phyloP scores from a whole-genome alignment of 805 yeast species.

The Kazachstania kunashirensis region DNA sequence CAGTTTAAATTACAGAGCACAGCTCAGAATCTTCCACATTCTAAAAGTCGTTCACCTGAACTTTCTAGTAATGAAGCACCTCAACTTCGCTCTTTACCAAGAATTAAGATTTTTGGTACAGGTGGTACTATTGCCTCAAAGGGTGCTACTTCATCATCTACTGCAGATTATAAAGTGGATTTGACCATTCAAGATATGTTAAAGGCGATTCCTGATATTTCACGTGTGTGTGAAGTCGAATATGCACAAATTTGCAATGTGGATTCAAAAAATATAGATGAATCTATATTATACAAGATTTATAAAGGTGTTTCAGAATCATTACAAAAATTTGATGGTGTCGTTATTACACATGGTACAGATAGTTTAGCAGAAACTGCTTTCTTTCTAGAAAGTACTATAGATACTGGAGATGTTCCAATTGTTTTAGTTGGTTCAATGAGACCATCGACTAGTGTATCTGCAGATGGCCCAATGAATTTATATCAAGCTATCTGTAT shows the following conservation, averaged over 20 bases:
- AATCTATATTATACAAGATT: constrained; percentile 36
- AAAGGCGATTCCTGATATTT: constrained; percentile 46
- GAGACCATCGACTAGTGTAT: constrained; percentile 63
- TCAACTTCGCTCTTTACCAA: constrained; percentile 20
- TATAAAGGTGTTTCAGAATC: constrained; percentile 39
- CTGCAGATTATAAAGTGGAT: constrained; percentile 47
- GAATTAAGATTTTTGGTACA: constrained; percentile 44
- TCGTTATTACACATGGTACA: constrained; percentile 64
- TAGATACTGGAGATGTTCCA: constrained; percentile 40
- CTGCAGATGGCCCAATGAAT: constrained; percentile 68
- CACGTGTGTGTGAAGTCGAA: constrained; percentile 43
- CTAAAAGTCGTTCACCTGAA: not conserved
- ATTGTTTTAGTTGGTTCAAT: constrained; percentile 64
- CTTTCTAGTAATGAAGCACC: no score
- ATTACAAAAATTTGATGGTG: constrained; percentile 41
- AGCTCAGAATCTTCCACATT: not conserved
- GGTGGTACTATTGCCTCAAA: constrained; percentile 55
- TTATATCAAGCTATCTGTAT: constrained; percentile 59
- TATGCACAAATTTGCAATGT: constrained; percentile 55
- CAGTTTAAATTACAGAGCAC: constrained; percentile 21
- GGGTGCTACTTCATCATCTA: constrained; percentile 37
- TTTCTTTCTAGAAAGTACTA: constrained; percentile 45
- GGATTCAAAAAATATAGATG: constrained; percentile 50
- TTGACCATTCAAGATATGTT: constrained; percentile 43
- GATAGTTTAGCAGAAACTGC: constrained; percentile 63